A percentile compares a stretch with the other conserved stretches of the same genome.
phyloP scores from a whole-genome alignment of 805 yeast species.

The Debaryomyces hansenii region DNA sequence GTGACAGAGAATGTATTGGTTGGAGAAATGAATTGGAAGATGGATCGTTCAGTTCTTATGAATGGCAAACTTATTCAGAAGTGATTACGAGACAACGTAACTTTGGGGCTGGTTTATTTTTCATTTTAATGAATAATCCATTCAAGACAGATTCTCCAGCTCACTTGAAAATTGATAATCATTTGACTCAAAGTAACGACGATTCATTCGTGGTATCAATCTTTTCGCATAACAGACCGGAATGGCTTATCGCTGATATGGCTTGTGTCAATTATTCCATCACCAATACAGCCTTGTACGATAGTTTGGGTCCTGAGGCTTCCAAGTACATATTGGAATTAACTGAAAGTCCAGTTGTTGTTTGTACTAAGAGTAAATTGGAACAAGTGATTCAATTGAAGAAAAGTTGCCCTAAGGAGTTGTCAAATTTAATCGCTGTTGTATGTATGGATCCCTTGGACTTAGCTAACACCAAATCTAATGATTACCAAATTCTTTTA shows the following conservation, averaged over 20 bases:
- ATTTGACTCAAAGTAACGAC: slow-evolving; percentile 5
- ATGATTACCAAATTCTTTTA: slow-evolving; percentile 14
- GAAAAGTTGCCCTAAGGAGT: slow-evolving; percentile 18
- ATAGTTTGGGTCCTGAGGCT: slow-evolving; percentile 51
- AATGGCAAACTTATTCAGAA: slow-evolving; percentile 23
- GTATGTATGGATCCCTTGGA: slow-evolving; percentile 41
- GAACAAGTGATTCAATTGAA: slow-evolving; percentile 28
- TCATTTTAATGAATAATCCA: slow-evolving; percentile 31
- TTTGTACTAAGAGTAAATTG: slow-evolving; percentile 36
- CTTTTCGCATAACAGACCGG: slow-evolving; percentile 57
- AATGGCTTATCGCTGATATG: slow-evolving; percentile 70
- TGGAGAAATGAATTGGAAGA: slow-evolving; percentile 28
- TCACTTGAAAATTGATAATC: slow-evolving; percentile 24
- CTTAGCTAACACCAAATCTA: slow-evolving; percentile 23
- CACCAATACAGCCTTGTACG: slow-evolving; percentile 30
- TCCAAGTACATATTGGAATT: slow-evolving; percentile 61
- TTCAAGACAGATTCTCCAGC: slow-evolving; percentile 23
- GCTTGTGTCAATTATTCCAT: slow-evolving; percentile 58
- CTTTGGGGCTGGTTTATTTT: slow-evolving; percentile 40
- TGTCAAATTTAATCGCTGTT: slow-evolving; percentile 30
- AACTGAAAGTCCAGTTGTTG: slow-evolving; percentile 57
- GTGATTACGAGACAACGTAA: slow-evolving; percentile 23
- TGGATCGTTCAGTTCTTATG: slow-evolving; percentile 32
- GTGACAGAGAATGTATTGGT: slow-evolving; percentile 48
- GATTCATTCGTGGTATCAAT: slow-evolving; percentile 54